phyloP scores from a whole-genome alignment of 192 early-diverging fungal genomes.

The Mortierella antarctica region DNA sequence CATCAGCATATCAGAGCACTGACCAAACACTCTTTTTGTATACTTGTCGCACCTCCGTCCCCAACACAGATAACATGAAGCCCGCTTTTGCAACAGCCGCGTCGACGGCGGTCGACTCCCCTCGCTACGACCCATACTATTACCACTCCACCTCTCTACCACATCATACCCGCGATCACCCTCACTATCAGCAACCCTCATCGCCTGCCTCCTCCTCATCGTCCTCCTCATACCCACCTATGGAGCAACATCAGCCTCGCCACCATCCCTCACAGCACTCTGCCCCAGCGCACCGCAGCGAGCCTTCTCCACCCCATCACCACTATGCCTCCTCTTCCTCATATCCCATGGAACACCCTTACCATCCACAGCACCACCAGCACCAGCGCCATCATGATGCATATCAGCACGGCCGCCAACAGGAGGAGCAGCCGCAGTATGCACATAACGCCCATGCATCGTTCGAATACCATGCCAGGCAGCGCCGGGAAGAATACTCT shows the following conservation, averaged over 20 bases:
- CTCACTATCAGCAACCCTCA: not conserved
- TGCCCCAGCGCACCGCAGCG: constrained; percentile 4
- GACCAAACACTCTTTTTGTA: not conserved
- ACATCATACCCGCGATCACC: constrained; percentile 7
- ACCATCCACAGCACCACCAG: not conserved
- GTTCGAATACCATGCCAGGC: constrained; percentile 12
- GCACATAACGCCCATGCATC: constrained; percentile 8
- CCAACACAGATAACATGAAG: constrained; percentile 15
- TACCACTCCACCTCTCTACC: constrained; percentile 7
- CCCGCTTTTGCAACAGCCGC: constrained; percentile 18
- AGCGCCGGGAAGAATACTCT: constrained; percentile 17
- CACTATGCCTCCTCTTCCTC: constrained; percentile 11
- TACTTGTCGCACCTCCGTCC: not conserved
- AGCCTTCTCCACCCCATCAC: constrained; percentile 8
- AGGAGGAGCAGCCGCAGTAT: constrained; percentile 7
- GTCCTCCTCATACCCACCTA: constrained; percentile 13
- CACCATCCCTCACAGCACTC: constrained; percentile 6
- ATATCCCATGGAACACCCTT: constrained; percentile 26
- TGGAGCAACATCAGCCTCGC: not conserved
- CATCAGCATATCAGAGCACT: too few relatives aligned
- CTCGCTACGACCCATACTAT: constrained; percentile 29
- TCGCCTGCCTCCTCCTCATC: constrained; percentile 11
- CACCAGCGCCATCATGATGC: not conserved
- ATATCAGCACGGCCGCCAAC: not conserved
- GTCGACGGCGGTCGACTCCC: constrained; percentile 13